Base-by-base conservation (phyloP, 306 rosid species). In the Quercus berberidifolia region DNA sequence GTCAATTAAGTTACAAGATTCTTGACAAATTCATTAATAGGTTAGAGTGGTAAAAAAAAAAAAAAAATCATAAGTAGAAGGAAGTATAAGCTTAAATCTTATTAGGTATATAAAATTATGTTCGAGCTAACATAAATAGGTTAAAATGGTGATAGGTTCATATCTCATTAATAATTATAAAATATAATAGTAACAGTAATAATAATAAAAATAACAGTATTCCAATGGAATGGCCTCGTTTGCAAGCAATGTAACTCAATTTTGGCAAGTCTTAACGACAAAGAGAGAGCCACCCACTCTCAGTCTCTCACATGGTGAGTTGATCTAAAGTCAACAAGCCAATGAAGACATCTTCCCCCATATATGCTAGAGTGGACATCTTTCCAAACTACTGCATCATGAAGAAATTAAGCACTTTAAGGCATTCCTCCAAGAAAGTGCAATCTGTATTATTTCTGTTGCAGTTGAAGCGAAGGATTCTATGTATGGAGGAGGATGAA, bases 241-340 rank as follows among this genome's bases (percentile, higher is more conserved):
- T 18, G 55, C 82, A 86, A 82, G 86, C 86, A 85, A 56, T 82
- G 55, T 25, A 79, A 87, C 85, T 84, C 85, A 79, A 87, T 87
- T 70, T 87, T 84, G 86, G 86, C 63, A 77, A 82, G 65, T 58
- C 90, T 87, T 87, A 62, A 87, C 83, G 90, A 84, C 85, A 87
- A 87, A 87, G 90, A 76, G 88, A 84, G 71, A 13, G 52, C 73
- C 78, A 79, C 71, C 71, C 7, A 79, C 72, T 79, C 62, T 81
- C 80, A 79, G 46, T 41, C 46, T 41, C 46, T 41, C 77, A 67
- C 54, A 43, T n/a, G 71, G 70, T 60, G 79, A 76, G 74, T 55
- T 41, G 46, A 41, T 73, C 83, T 74, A 63, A 81, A 87, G 86
- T 82, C 85, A 84, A 87, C 68, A 69, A 30, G 59, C 33, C 70